Conservation (phyloP, 345 rosid genomes). For the Salix caprea region DNA sequence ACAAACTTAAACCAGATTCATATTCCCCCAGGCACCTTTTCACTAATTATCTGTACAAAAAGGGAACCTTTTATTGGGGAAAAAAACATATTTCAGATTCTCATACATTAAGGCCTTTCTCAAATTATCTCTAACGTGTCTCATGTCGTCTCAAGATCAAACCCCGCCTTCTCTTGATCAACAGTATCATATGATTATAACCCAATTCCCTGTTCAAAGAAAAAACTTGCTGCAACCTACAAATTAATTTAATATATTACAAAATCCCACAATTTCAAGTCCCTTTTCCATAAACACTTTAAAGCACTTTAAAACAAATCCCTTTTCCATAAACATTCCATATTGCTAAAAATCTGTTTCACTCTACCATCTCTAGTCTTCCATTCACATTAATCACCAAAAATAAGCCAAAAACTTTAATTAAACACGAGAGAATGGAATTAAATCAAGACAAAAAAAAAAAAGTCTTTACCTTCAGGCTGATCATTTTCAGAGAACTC, state of each 20-base stretch:
- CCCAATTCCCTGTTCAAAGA: too few species aligned
- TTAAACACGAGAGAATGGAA: neutral
- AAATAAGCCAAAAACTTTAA: neutral
- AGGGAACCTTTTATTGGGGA: neutral
- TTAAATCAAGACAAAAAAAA: neutral
- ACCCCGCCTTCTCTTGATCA: neutral
- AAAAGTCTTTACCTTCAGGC: conserved; percentile 57
- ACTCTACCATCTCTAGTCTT: neutral
- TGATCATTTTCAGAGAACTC: conserved; percentile 92
- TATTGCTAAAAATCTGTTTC: neutral
- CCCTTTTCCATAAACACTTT: neutral
- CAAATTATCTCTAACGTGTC: too few species aligned
- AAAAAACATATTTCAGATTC: neutral
- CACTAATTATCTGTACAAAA: neutral
- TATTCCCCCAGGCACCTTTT: neutral
- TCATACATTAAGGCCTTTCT: neutral
- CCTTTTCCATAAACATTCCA: neutral
- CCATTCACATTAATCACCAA: neutral
- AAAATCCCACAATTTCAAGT: neutral
- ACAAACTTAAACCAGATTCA: neutral
- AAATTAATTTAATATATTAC: neutral
- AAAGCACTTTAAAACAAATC: neutral
- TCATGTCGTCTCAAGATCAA: neutral
- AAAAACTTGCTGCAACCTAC: too few species aligned
- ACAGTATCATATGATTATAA: neutral